Evolutionary conservation across 2,329 filamentous ascomycete genomes (phyloP).

Genomic region (Rhynchosporium graminicola): DNA sequence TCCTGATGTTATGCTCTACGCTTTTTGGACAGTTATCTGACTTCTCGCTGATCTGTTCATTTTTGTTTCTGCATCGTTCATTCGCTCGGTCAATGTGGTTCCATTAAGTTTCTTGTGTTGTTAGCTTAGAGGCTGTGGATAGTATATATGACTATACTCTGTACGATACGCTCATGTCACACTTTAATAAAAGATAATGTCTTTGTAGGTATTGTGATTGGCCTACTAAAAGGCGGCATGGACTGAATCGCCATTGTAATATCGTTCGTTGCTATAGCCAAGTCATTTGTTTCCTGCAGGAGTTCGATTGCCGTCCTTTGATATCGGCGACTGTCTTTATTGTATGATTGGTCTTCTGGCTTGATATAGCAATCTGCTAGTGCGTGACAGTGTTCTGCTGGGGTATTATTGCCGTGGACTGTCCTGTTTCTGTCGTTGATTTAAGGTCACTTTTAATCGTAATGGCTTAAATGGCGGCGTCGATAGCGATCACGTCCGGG

Average conservation of each 20-base stretch:
- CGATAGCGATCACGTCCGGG: too few species aligned
- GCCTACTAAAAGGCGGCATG: conserved; percentile 20
- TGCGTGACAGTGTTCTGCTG: conserved; percentile 16
- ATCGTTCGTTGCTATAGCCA: conserved; percentile 9
- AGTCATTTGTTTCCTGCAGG: conserved; percentile 16
- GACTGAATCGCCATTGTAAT: conserved; percentile 10
- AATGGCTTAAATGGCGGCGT: too few species aligned
- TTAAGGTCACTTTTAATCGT: background rate
- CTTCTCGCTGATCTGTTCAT: conserved; percentile 16
- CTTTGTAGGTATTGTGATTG: conserved; percentile 28
- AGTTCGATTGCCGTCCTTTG: conserved; percentile 15
- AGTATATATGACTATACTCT: conserved; percentile 26
- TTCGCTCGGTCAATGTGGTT: conserved; percentile 28
- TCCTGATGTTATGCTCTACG: conserved; percentile 24
- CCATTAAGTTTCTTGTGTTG: conserved; percentile 24
- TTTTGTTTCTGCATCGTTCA: conserved; percentile 27
- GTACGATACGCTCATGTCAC: conserved; percentile 31
- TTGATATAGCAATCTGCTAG: conserved; percentile 13
- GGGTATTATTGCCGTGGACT: conserved; percentile 15
- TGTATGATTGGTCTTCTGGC: conserved; percentile 18
- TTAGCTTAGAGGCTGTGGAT: conserved; percentile 28
- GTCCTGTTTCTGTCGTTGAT: conserved; percentile 11
- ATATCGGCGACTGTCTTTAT: conserved; percentile 14
- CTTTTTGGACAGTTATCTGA: conserved; percentile 24
- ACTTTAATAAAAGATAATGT: conserved; percentile 23